Evolutionary conservation across 495 filamentous ascomycete species (phyloP).

Genomic region (Trichoderma gamsii): DNA sequence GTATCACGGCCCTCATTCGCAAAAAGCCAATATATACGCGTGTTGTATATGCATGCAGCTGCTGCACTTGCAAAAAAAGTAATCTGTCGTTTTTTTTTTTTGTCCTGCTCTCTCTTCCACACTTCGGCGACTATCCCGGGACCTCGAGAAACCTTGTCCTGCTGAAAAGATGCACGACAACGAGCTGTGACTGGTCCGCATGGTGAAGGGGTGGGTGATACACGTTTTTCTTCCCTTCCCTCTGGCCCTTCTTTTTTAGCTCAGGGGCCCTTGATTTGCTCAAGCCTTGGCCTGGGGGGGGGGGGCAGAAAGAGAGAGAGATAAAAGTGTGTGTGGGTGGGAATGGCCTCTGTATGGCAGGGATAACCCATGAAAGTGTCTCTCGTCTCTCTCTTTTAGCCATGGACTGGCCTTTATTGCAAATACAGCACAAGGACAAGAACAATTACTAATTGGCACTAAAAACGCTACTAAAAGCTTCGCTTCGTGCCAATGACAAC

Average conservation of each 20-base stretch:
- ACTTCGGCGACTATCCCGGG: neutral
- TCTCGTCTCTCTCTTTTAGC: too few species aligned
- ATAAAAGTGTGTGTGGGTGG: neutral
- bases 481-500: too few species aligned
- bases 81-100: neutral
- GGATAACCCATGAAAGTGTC: too few species aligned
- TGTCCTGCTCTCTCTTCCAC: neutral
- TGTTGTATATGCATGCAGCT: too few species aligned
- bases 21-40: too few species aligned
- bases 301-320: neutral
- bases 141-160: neutral
- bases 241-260: neutral
- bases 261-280: neutral
- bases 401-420: too few species aligned
- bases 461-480: too few species aligned
- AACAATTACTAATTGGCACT: too few species aligned
- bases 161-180: neutral
- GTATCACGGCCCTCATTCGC: too few species aligned
- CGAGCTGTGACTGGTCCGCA: neutral
- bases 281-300: neutral
- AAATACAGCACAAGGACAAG: too few species aligned
- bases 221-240: neutral
- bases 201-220: neutral
- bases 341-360: too few species aligned
- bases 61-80: neutral